These are phyloP conservation scores for Conticribra weissflogii DNA, from an alignment of 108 stramenopile species.

Conservation along the genomic window DNA sequence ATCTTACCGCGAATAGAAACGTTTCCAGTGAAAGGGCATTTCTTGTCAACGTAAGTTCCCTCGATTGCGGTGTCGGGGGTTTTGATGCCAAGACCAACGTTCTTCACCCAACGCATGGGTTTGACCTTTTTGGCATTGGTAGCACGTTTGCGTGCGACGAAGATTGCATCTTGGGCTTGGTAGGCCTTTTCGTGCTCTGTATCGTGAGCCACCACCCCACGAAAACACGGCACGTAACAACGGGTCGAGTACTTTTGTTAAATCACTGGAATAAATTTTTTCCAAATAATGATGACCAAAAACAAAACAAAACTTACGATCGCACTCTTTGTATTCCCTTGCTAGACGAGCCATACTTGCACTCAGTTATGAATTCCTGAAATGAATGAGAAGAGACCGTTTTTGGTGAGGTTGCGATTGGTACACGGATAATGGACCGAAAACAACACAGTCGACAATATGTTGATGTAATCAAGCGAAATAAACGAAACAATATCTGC, in stretches of 20 bases:
- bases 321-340: conserved; percentile 87
- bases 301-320: too few relatives aligned
- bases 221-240: conserved; percentile 37
- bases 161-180: conserved; percentile 99
- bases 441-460: too few relatives aligned
- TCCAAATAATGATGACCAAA: too few relatives aligned
- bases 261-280: too few relatives aligned
- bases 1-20: conserved; percentile 98
- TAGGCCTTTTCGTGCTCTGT: conserved; percentile 97
- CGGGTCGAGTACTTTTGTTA: not conserved
- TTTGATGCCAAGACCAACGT: conserved; percentile 99
- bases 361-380: not conserved
- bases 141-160: conserved; percentile 95
- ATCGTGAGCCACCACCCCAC: conserved; percentile 61
- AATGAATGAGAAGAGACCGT: too few relatives aligned
- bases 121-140: conserved; percentile 75
- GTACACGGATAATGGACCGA: too few relatives aligned
- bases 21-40: conserved; percentile 99
- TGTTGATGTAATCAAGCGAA: too few relatives aligned
- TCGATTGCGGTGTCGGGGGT: conserved; percentile 96
- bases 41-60: conserved; percentile 99
- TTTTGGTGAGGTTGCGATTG: too few relatives aligned
- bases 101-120: conserved; percentile 95
- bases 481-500: too few relatives aligned
- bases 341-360: conserved; percentile 69